Evolutionary conservation across 2,329 filamentous ascomycete genomes (phyloP), one percentile per base, ranked within the genome.

Genomic region (Alternaria brassicae): DNA sequence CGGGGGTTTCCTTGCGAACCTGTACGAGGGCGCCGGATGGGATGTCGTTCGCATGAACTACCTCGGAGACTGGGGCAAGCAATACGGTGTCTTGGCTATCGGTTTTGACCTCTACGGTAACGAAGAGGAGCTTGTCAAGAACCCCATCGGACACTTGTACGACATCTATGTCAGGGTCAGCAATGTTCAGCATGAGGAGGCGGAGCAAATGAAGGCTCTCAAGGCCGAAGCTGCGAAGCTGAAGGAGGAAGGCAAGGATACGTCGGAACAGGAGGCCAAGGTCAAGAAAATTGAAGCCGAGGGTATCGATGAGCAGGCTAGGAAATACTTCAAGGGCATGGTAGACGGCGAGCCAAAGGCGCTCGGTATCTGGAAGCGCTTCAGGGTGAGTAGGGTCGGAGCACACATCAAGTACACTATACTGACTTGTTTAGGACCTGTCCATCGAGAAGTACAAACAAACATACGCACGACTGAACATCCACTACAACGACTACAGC

Each of bases 61-160:
- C 71, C 82, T 92, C 0, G 90, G 90, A 34, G 90, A 93, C 73
- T 93, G 90, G 90, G 90, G 90, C 23, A 91, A 90, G 77, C 89
- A 91, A 71, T 90, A 88, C 61, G 87, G 87, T 59, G 83, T 92
- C 8, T 78, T 92, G 40, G 90, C 90, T 4, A 82, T 93, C 55
- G 91, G 89, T 0, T 95, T 89, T 75, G 84, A 91, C 73, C 87
- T 86, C 70, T 93, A 90, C 74, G 91, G 91, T 28, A 86, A 85
- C 60, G 91, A 94, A 77, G 87, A 89, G 67, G 86, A 88, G 59
- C 83, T 95, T 12, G 77, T 85, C 63, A 83, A 84, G 47, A 91
- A 94, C 70, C 91, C 91, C 12, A 92, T 94, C 72, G 90, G 91
- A 76, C 91, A 95, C 75, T 81, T 95, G 9, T 93, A 89, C 77